These are phyloP conservation scores for Meripilus lineatus DNA, from an alignment of 1,284 basidiomycete species.

Conservation along the genomic window DNA sequence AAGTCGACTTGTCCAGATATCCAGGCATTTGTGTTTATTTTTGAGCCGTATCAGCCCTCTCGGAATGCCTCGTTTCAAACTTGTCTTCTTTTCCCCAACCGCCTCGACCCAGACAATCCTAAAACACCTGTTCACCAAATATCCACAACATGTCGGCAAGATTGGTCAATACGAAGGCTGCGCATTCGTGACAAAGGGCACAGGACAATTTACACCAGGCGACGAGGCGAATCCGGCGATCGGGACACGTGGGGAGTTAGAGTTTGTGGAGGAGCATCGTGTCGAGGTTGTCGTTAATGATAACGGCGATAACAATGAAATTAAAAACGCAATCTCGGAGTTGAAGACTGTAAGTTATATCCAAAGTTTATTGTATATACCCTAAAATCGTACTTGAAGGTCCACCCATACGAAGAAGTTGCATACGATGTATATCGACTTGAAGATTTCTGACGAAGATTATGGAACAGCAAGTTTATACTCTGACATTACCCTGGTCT, in stretches of 20 bases:
- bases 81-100: conserved; percentile 45
- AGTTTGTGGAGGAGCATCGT: conserved; percentile 48
- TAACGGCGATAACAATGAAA: conserved; percentile 29
- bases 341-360: conserved; percentile 40
- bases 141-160: conserved; percentile 40
- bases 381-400: conserved; percentile 27
- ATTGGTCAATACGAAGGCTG: conserved; percentile 47
- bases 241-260: conserved; percentile 36
- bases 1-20: too few relatives aligned
- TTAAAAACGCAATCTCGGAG: conserved; percentile 37
- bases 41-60: background rate
- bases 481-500: background rate
- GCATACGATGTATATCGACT: conserved; percentile 51
- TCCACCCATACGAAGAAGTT: conserved; percentile 56
- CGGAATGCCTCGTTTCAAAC: conserved; percentile 16
- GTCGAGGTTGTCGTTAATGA: conserved; percentile 50
- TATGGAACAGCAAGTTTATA: background rate
- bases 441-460: conserved; percentile 33
- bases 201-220: conserved; percentile 44
- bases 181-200: conserved; percentile 50
- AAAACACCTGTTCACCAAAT: conserved; percentile 38
- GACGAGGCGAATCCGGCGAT: conserved; percentile 40
- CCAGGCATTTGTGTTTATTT: background rate
- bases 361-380: too few relatives aligned
- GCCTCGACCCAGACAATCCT: conserved; percentile 36